Conservation (phyloP, 129 eudicot genomes). For the Helianthus annuus region HanXRQr2.0-SUNRISE NC_035446.2:125874219-125874718, state of each 20-base stretch:
- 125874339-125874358: not conserved
- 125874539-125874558: not conserved
- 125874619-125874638: not conserved
- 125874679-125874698: too few species aligned
- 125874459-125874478: not conserved
- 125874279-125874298: not conserved
- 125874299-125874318: not conserved
- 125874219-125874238: slow-evolving; percentile 84
- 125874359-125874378: not conserved
- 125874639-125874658: not conserved
- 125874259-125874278: slow-evolving; percentile 45
- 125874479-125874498: not conserved
- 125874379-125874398: not conserved
- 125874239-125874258: slow-evolving; percentile 89
- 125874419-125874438: not conserved
- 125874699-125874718: too few species aligned
- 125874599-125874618: not conserved
- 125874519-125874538: not conserved
- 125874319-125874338: not conserved
- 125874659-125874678: not conserved
- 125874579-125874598: not conserved
- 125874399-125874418: not conserved
- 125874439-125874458: not conserved
- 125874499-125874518: not conserved
- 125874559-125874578: not conserved